Conservation (phyloP, 2,329 filamentous ascomycete species). For the Pseudogymnoascus sp. region DNA sequence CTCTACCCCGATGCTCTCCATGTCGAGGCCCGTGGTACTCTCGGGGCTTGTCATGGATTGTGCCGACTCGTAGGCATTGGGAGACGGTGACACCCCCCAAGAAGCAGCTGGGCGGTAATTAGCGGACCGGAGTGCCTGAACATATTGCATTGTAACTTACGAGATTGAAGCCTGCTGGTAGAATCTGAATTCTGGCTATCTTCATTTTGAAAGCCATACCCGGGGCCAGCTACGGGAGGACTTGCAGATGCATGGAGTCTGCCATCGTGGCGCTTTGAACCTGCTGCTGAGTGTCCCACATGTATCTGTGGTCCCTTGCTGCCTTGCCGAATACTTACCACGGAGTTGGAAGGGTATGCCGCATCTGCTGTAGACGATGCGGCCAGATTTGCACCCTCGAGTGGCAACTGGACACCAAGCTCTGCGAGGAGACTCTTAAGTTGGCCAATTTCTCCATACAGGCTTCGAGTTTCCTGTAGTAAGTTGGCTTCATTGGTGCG, state of each 20-base stretch:
- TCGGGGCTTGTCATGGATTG: neutral
- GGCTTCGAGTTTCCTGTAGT: slow-evolving; percentile 16
- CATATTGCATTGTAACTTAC: neutral
- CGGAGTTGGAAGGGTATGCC: slow-evolving; percentile 11
- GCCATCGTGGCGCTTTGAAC: slow-evolving; percentile 4
- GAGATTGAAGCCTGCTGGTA: neutral
- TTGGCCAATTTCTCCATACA: slow-evolving; percentile 16
- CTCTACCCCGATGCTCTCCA: neutral
- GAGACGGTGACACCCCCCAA: neutral
- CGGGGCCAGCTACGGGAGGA: neutral
- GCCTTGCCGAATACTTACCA: neutral
- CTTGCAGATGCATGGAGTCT: neutral
- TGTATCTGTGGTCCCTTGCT: slow-evolving; percentile 1
- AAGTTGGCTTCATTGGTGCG: slow-evolving; percentile 21
- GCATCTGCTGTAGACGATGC: neutral
- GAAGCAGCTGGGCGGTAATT: neutral
- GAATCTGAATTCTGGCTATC: neutral
- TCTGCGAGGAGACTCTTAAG: slow-evolving; percentile 15
- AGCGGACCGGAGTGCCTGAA: neutral
- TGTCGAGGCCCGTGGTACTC: neutral
- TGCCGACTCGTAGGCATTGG: neutral
- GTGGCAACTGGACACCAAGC: neutral
- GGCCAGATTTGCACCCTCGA: neutral
- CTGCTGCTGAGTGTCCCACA: slow-evolving; percentile 13
- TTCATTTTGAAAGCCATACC: neutral